Evolutionary conservation across 495 filamentous ascomycete species (phyloP).

Genomic region (Hypoxylon crocopeplum): DNA sequence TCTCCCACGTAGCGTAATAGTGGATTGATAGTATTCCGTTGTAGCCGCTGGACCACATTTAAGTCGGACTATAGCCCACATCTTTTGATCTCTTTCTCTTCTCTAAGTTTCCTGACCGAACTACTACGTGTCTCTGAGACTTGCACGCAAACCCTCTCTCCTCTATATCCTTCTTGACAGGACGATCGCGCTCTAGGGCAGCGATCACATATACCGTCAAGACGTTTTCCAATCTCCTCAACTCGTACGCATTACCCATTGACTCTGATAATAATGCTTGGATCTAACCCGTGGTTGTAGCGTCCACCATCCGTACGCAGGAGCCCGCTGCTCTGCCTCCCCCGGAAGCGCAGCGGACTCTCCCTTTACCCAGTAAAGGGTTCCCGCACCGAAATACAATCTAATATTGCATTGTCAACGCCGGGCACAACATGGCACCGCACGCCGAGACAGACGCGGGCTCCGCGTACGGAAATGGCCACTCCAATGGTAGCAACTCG

Average conservation of each 20-base stretch:
- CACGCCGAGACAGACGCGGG: constrained; percentile 81
- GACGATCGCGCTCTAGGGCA: constrained; percentile 60
- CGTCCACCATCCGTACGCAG: constrained; percentile 96
- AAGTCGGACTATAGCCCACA: constrained; percentile 6
- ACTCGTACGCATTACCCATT: constrained; percentile 68
- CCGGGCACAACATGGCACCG: constrained; percentile 79
- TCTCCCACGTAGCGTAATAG: constrained; percentile 22
- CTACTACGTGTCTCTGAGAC: neutral
- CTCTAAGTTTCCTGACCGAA: neutral
- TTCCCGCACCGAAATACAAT: constrained; percentile 40
- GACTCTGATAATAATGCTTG: constrained; percentile 4
- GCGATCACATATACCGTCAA: constrained; percentile 71
- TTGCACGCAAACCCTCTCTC: constrained; percentile 1
- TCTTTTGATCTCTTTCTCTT: constrained; percentile 3
- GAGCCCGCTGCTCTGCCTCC: constrained; percentile 91
- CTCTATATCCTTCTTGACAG: constrained; percentile 33
- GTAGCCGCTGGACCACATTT: constrained; percentile 26
- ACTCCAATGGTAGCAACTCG: constrained; percentile 41
- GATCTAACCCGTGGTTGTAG: constrained; percentile 50
- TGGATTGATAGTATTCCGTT: constrained; percentile 20
- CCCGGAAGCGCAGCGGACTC: constrained; percentile 87
- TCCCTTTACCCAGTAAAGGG: constrained; percentile 66
- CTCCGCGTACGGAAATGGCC: constrained; percentile 74
- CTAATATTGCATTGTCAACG: constrained; percentile 6
- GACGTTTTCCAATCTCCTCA: constrained; percentile 90